A percentile compares a stretch with the other conserved stretches of the same genome.
These are phyloP conservation scores for Tetradesmus lagerheimii DNA, from an alignment of 139 green algal species.

Conservation along the genomic window DNA sequence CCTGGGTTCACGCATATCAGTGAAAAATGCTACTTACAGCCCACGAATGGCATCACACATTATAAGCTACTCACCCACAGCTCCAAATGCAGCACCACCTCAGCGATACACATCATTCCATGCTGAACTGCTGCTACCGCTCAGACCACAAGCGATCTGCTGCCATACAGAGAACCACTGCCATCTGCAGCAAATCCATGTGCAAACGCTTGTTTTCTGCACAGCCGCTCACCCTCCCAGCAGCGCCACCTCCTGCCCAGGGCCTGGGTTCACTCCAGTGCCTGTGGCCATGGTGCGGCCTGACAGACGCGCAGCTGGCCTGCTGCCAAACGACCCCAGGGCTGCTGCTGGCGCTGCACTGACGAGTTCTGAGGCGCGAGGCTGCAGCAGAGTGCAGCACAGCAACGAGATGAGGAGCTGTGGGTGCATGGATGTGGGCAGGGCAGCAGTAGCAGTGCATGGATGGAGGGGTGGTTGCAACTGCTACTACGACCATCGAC, in stretches of 20 bases:
- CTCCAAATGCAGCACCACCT: no score
- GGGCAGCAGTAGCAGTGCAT: background rate
- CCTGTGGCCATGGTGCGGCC: conserved; percentile 17
- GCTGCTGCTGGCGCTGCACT: background rate
- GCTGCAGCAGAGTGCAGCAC: background rate
- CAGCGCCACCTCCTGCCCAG: conserved; percentile 25
- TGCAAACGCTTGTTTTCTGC: no score
- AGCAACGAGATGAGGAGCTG: background rate
- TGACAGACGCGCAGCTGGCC: background rate
- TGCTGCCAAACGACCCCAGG: conserved; percentile 28
- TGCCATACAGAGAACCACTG: no score
- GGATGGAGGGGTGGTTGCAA: background rate
- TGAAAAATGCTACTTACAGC: no score
- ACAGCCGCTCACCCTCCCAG: background rate
- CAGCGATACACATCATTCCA: no score
- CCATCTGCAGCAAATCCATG: no score
- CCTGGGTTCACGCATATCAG: no score
- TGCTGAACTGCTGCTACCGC: no score
- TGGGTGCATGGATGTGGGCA: background rate
- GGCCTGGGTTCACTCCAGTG: no score
- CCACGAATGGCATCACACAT: no score
- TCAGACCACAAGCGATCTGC: no score
- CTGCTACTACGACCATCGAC: background rate
- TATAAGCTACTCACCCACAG: no score
- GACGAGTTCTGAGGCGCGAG: background rate